These are phyloP conservation scores for Lepiota subincarnata DNA, from an alignment of 768 basidiomycete species.

Conservation along the genomic window DNA sequence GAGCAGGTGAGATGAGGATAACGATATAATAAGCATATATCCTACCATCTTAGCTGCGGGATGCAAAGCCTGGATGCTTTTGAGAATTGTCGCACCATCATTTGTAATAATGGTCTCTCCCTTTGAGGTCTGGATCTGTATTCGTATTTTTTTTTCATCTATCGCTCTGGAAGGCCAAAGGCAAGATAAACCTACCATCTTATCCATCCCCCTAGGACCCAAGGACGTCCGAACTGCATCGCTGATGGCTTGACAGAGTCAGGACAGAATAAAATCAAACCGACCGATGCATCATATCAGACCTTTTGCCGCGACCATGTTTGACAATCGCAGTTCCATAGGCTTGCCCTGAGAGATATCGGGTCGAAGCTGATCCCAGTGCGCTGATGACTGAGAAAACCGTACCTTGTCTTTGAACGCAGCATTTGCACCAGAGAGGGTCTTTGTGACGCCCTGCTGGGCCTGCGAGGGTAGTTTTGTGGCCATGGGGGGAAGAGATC, in stretches of 20 bases:
- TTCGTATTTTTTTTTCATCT: constrained; percentile 2
- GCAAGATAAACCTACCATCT: constrained; percentile 67
- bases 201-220: constrained; percentile 98
- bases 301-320: constrained; percentile 98
- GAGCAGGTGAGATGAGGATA: constrained; percentile 1
- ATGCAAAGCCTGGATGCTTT: constrained; percentile 92
- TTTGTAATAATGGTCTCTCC: constrained; percentile 98
- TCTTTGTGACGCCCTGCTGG: constrained; percentile 40
- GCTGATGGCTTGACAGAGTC: constrained; percentile 69
- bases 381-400: constrained; percentile 5
- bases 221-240: constrained; percentile 96
- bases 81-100: constrained; percentile 96
- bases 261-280: constrained; percentile 13
- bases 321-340: constrained; percentile 95
- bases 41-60: constrained; percentile 97
- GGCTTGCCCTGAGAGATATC: constrained; percentile 78
- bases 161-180: constrained; percentile 9
- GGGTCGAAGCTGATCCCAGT: constrained; percentile 10
- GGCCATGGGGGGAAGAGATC: constrained; percentile 27
- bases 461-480: constrained; percentile 29
- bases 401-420: constrained; percentile 84
- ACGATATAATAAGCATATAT: constrained; percentile 10
- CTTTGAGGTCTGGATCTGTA: constrained; percentile 90
- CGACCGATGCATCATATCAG: constrained; percentile 11
- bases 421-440: constrained; percentile 58